phyloP scores from a whole-genome alignment of 2,329 filamentous ascomycete species.

The Ceratocystis eucalypticola region DNA sequence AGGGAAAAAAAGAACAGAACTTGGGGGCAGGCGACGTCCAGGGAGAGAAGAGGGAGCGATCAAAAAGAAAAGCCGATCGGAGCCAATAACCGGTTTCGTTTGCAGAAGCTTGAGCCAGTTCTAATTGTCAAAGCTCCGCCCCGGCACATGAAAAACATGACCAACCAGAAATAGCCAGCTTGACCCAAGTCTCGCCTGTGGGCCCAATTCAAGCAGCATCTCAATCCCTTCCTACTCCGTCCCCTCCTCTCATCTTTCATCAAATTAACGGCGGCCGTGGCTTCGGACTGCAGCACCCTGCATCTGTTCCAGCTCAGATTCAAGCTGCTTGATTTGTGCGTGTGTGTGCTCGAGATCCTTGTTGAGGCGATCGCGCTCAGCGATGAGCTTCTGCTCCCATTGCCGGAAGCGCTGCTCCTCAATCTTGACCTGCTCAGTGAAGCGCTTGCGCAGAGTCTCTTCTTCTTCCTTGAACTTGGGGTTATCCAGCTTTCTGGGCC shows the following conservation, averaged over 20 bases:
- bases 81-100: not conserved
- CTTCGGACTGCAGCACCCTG: constrained; percentile 82
- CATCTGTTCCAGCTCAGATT: constrained; percentile 84
- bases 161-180: too few species aligned
- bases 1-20: not conserved
- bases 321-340: constrained; percentile 81
- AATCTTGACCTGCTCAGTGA: constrained; percentile 99
- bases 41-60: not conserved
- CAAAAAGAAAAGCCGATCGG: constrained; percentile 5
- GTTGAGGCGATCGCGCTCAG: constrained; percentile 96
- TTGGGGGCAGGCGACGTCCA: not conserved
- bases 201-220: too few species aligned
- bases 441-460: constrained; percentile 93
- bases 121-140: too few species aligned
- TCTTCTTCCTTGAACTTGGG: constrained; percentile 99
- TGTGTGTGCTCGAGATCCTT: constrained; percentile 98
- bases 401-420: constrained; percentile 98
- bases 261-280: constrained; percentile 69
- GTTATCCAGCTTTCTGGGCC: constrained; percentile 96
- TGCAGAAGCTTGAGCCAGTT: too few species aligned
- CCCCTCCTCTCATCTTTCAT: constrained; percentile 20
- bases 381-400: constrained; percentile 99
- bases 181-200: too few species aligned
- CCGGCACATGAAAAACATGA: too few species aligned
- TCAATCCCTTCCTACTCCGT: too few species aligned